A percentile compares a stretch with the other conserved stretches of the same genome.
Conservation (phyloP, 371 early-diverging fungal genomes). For the Mucor saturninus region DNA sequence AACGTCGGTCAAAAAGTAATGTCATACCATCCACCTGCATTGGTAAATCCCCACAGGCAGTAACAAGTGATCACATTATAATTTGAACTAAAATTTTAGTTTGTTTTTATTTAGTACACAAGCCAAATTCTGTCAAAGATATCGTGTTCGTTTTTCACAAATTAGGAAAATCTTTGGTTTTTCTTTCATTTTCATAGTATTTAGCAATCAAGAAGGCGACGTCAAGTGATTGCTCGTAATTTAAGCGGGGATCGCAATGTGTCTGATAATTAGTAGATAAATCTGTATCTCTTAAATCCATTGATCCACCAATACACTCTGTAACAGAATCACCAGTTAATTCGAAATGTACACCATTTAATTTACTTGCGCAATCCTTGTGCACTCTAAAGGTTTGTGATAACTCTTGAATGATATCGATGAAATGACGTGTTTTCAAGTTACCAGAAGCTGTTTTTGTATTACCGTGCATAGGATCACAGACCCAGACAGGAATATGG, state of each 20-base stretch:
- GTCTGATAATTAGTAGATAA: slow-evolving; percentile 90
- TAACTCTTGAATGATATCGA: slow-evolving; percentile 83
- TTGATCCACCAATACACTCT: slow-evolving; percentile 96
- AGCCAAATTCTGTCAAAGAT: no score
- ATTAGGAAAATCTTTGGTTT: slow-evolving; percentile 41
- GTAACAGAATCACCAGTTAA: slow-evolving; percentile 93
- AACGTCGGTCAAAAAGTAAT: no score
- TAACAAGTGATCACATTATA: no score
- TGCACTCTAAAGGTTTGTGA: slow-evolving; percentile 86
- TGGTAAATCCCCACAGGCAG: no score
- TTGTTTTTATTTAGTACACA: no score
- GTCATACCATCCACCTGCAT: no score
- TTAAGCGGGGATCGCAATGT: slow-evolving; percentile 93
- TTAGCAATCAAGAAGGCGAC: slow-evolving; percentile 94
- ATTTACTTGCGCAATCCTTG: slow-evolving; percentile 66
- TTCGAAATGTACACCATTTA: slow-evolving; percentile 97
- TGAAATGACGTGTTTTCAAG: slow-evolving; percentile 90
- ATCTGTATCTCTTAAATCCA: slow-evolving; percentile 84
- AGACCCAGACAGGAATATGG: slow-evolving; percentile 93
- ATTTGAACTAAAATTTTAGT: no score
- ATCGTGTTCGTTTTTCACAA: slow-evolving; percentile 21
- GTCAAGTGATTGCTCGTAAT: slow-evolving; percentile 96
- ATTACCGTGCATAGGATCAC: slow-evolving; percentile 99
- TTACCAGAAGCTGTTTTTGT: slow-evolving; percentile 81
- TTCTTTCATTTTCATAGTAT: slow-evolving; percentile 73